Conservation (phyloP, 1,139 yeast species). For the Hyphopichia buzzinii region DNA sequence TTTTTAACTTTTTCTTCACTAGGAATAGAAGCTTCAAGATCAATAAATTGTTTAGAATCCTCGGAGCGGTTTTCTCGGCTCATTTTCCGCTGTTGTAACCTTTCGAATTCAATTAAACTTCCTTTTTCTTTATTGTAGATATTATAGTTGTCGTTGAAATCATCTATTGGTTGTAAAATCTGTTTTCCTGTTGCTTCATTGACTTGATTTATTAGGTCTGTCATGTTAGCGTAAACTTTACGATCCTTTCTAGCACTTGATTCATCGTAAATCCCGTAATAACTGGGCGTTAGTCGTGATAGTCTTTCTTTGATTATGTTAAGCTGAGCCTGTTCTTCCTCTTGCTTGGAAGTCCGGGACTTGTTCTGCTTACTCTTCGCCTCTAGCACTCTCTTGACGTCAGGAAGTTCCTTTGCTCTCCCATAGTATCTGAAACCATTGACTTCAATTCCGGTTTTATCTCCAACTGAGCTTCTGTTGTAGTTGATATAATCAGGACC, state of each 20-base stretch:
- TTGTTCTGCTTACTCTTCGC: slow-evolving; percentile 23
- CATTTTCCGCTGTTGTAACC: slow-evolving; percentile 12
- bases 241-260: neutral
- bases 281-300: slow-evolving; percentile 18
- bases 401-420: slow-evolving; percentile 77
- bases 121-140: slow-evolving; percentile 10
- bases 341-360: slow-evolving; percentile 13
- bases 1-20: slow-evolving; percentile 39
- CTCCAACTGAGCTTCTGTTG: slow-evolving; percentile 22
- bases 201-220: slow-evolving; percentile 13
- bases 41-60: slow-evolving; percentile 8
- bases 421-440: slow-evolving; percentile 78
- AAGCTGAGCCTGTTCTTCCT: slow-evolving; percentile 12
- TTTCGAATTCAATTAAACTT: slow-evolving; percentile 20
- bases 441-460: slow-evolving; percentile 18
- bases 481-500: slow-evolving; percentile 60
- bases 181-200: slow-evolving; percentile 12
- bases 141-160: slow-evolving; percentile 7
- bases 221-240: slow-evolving; percentile 9
- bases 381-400: slow-evolving; percentile 56
- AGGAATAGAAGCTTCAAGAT: slow-evolving; percentile 30
- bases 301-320: slow-evolving; percentile 17
- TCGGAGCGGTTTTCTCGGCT: slow-evolving; percentile 8
- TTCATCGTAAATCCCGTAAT: slow-evolving; percentile 50
- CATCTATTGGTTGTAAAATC: slow-evolving; percentile 9